A percentile compares a stretch with the other conserved stretches of the same genome.
Evolutionary conservation across 2,329 filamentous ascomycete species (phyloP).

Genomic region (Lojkania enalia): DNA sequence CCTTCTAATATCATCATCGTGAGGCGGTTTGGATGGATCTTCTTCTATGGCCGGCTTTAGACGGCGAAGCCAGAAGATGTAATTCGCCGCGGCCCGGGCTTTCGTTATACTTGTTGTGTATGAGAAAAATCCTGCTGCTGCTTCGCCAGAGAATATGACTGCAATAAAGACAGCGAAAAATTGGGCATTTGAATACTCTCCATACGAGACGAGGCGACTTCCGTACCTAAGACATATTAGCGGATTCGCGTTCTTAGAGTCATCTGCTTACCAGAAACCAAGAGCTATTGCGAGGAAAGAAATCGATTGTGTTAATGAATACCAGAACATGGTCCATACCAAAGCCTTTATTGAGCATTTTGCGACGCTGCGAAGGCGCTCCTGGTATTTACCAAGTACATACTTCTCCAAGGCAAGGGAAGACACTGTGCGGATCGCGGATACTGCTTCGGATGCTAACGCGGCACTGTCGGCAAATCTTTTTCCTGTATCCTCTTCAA

Average conservation of each 20-base stretch:
- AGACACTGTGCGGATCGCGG: slow-evolving; percentile 90
- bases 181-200: slow-evolving; percentile 70
- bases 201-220: slow-evolving; percentile 36
- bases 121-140: slow-evolving; percentile 86
- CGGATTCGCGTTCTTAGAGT: slow-evolving; percentile 47
- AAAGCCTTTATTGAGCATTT: slow-evolving; percentile 66
- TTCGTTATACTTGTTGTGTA: slow-evolving; percentile 98
- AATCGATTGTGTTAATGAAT: slow-evolving; percentile 81
- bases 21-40: slow-evolving; percentile 34
- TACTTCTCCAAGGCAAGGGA: slow-evolving; percentile 85
- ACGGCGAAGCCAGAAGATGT: slow-evolving; percentile 50
- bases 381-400: slow-evolving; percentile 68
- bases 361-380: slow-evolving; percentile 59
- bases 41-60: slow-evolving; percentile 45
- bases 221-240: slow-evolving; percentile 39
- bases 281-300: slow-evolving; percentile 50
- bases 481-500: slow-evolving; percentile 70
- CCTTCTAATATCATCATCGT: slow-evolving; percentile 36
- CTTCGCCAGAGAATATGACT: slow-evolving; percentile 86
- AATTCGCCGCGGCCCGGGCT: slow-evolving; percentile 78
- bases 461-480: slow-evolving; percentile 62
- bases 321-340: slow-evolving; percentile 75
- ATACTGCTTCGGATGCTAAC: slow-evolving; percentile 91
- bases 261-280: slow-evolving; percentile 57
- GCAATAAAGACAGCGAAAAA: slow-evolving; percentile 92